A percentile compares a stretch with the other conserved stretches of the same genome.
Evolutionary conservation across 139 green algal species (phyloP).

Genomic region (Chlamydomonas schloesseri): DNA sequence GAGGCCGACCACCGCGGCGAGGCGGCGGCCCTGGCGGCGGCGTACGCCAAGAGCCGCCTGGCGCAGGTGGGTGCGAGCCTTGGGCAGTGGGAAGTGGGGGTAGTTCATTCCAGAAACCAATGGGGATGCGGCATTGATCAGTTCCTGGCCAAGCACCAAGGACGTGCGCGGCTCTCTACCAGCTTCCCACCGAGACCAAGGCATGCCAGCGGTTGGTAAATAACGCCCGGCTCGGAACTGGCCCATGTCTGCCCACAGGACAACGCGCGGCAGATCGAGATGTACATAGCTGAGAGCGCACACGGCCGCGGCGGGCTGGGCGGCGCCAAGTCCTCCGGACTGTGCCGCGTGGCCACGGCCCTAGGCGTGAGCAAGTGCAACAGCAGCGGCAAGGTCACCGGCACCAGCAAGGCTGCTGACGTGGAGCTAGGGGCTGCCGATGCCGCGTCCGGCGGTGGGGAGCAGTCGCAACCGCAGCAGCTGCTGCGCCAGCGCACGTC

Average conservation of each 20-base stretch:
- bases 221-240: too few species aligned
- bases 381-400: background rate
- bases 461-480: too few species aligned
- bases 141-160: too few species aligned
- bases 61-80: too few species aligned
- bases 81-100: too few species aligned
- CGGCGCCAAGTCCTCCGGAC: background rate
- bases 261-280: constrained; percentile 8
- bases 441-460: too few species aligned
- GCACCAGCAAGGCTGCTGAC: background rate
- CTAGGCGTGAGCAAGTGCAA: background rate
- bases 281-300: background rate
- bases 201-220: too few species aligned
- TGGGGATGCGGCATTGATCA: background rate
- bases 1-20: constrained; percentile 35
- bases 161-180: background rate
- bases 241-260: background rate
- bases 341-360: background rate
- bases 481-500: too few species aligned
- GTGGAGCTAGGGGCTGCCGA: background rate
- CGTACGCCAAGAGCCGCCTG: constrained; percentile 32
- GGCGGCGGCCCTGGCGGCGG: constrained; percentile 1
- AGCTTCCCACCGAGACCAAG: too few species aligned
- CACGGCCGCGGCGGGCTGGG: background rate
- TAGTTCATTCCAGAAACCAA: too few species aligned